These are phyloP conservation scores for Hibiscus trionum DNA, from an alignment of 345 rosid genomes.

Conservation along the genomic window DNA sequence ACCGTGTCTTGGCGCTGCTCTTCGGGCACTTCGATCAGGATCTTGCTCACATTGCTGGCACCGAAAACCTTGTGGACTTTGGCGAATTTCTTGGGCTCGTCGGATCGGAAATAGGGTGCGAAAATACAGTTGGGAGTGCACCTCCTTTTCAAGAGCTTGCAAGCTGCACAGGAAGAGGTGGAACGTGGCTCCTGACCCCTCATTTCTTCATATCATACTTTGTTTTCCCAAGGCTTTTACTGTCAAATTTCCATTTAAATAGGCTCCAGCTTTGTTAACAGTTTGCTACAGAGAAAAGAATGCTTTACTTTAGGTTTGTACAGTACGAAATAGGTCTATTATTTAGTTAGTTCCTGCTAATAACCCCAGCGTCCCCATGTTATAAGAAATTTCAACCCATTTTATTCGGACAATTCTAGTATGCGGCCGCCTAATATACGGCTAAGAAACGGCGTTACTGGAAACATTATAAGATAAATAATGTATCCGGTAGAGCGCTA, in stretches of 20 bases:
- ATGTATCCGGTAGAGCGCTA: no score
- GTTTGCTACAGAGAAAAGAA: not conserved
- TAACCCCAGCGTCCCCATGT: not conserved
- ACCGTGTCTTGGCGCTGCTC: constrained; percentile 86
- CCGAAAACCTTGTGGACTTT: constrained; percentile 92
- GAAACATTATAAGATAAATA: no score
- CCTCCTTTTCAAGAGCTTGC: constrained; percentile 75
- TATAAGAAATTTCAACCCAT: no score
- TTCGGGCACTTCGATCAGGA: constrained; percentile 70
- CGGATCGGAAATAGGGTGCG: constrained; percentile 74
- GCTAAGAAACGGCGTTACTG: no score
- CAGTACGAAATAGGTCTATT: not conserved
- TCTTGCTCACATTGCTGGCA: constrained; percentile 92
- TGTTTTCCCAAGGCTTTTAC: not conserved
- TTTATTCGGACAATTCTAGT: no score
- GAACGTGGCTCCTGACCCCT: constrained; percentile 69
- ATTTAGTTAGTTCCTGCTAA: not conserved
- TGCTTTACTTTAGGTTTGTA: not conserved
- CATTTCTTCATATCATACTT: constrained; percentile 17
- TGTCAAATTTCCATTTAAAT: constrained; percentile 2
- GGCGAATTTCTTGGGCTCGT: constrained; percentile 69
- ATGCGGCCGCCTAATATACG: no score
- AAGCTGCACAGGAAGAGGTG: constrained; percentile 86
- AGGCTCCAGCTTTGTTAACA: not conserved
- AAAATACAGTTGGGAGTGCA: constrained; percentile 76